These are phyloP conservation scores for Agroathelia rolfsii DNA, from an alignment of 1,284 basidiomycete species.

Conservation along the genomic window DNA sequence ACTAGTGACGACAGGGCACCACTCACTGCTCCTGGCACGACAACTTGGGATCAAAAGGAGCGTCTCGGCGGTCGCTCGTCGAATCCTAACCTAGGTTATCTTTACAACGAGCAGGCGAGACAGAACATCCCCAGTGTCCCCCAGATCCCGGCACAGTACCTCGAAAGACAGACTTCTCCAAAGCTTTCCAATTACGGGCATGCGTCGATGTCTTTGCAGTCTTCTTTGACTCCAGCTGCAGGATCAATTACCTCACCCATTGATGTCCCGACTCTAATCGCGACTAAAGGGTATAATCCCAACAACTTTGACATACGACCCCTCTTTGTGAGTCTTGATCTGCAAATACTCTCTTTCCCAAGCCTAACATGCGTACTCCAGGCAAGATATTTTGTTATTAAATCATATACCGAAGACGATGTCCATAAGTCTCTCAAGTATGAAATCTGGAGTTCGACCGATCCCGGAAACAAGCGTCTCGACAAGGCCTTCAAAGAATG, in stretches of 20 bases:
- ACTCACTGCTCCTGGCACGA: conserved; percentile 30
- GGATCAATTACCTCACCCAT: conserved; percentile 52
- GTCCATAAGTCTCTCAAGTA: conserved; percentile 95
- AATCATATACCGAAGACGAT: conserved; percentile 95
- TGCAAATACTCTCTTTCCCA: conserved; percentile 3
- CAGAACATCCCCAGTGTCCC: conserved; percentile 52
- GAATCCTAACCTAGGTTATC: conserved; percentile 58
- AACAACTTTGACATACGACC: conserved; percentile 77
- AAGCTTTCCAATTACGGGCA: conserved; percentile 21
- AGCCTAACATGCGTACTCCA: conserved; percentile 19
- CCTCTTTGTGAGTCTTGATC: conserved; percentile 44
- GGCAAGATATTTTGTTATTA: conserved; percentile 94
- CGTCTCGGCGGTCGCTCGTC: conserved; percentile 48
- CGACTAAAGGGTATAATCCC: conserved; percentile 87
- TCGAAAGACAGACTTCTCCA: conserved; percentile 38
- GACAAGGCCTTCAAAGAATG: conserved; percentile 93
- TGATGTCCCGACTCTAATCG: conserved; percentile 80
- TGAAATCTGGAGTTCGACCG: conserved; percentile 95
- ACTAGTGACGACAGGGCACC: conserved; percentile 29
- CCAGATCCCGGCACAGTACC: conserved; percentile 58
- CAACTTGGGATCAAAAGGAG: conserved; percentile 54
- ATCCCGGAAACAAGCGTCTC: conserved; percentile 89
- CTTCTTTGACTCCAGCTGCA: conserved; percentile 28
- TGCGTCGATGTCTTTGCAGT: conserved; percentile 22
- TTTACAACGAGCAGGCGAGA: conserved; percentile 43